A percentile compares a stretch with the other conserved stretches of the same genome.
These are phyloP conservation scores for Manihot esculenta DNA, from an alignment of 441 rosid species.

Conservation along the genomic window DNA sequence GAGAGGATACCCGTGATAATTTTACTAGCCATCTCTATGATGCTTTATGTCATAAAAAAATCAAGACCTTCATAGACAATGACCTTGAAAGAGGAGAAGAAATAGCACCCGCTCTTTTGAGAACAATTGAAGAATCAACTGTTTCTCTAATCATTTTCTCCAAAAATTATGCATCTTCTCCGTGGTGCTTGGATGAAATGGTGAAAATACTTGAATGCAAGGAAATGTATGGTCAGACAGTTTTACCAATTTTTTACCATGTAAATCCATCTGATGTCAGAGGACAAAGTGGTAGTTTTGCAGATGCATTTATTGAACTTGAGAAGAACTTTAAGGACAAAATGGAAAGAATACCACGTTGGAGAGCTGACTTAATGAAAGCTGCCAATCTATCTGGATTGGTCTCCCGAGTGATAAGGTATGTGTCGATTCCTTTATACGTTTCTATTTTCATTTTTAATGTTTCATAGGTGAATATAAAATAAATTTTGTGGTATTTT, in stretches of 20 bases:
- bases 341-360: slow-evolving; percentile 17
- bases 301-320: not conserved
- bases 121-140: slow-evolving; percentile 25
- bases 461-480: too few species aligned
- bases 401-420: slow-evolving; percentile 16
- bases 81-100: slow-evolving; percentile 8
- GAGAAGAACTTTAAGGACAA: not conserved
- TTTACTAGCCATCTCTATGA: slow-evolving; percentile 16
- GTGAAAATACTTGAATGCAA: slow-evolving; percentile 28
- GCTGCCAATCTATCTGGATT: slow-evolving; percentile 32
- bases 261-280: slow-evolving; percentile 31
- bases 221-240: not conserved
- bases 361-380: slow-evolving; percentile 33
- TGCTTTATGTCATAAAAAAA: not conserved
- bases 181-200: slow-evolving; percentile 31
- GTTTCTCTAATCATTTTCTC: slow-evolving; percentile 31
- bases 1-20: not conserved
- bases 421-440: too few species aligned
- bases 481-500: too few species aligned
- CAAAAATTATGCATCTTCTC: slow-evolving; percentile 35
- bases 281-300: slow-evolving; percentile 30
- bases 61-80: not conserved
- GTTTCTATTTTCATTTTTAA: too few species aligned
- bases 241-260: slow-evolving; percentile 38
- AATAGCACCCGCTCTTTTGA: slow-evolving; percentile 14